phyloP scores from a whole-genome alignment of 169 alveolate species.

The Cryptosporidium ubiquitum region DNA sequence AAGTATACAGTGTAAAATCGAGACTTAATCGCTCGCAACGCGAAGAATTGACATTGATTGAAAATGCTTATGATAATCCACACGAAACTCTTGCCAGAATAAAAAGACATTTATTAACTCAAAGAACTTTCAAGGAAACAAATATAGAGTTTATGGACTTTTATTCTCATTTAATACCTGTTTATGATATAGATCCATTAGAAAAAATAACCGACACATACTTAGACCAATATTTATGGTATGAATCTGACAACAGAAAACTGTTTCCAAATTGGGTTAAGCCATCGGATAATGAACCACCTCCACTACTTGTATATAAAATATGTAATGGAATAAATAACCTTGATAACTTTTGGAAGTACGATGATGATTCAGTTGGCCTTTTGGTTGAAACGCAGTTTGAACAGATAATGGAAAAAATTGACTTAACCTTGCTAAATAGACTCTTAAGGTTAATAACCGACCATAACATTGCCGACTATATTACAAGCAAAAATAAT shows the following conservation, averaged over 20 bases:
- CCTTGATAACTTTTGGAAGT: conserved; percentile 97
- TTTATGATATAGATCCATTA: conserved; percentile 99
- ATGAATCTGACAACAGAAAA: conserved; percentile 98
- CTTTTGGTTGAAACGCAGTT: conserved; percentile 95
- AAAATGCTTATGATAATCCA: conserved; percentile 99
- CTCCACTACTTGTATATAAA: conserved; percentile 98
- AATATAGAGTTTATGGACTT: conserved; percentile 98
- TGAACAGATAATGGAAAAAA: conserved; percentile 94
- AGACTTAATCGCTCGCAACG: conserved; percentile 98
- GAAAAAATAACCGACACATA: conserved; percentile 99
- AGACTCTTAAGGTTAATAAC: conserved; percentile 97
- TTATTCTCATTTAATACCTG: conserved; percentile 98
- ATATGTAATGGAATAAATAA: conserved; percentile 99
- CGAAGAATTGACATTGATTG: conserved; percentile 99
- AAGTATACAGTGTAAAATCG: conserved; percentile 94
- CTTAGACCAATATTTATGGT: conserved; percentile 99
- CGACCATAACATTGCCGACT: conserved; percentile 99
- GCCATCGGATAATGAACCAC: conserved; percentile 99
- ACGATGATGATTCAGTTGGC: conserved; percentile 92
- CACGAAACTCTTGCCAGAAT: conserved; percentile 99
- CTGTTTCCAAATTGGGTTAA: conserved; percentile 99
- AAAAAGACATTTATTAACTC: conserved; percentile 98
- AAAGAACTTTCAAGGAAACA: conserved; percentile 99
- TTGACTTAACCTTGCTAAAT: conserved; percentile 97
- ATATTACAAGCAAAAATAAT: conserved; percentile 98